Evolutionary conservation across 2,329 filamentous ascomycete species (phyloP), one percentile per base, ranked within the genome.

Genomic region (Helotiales sp.): DNA sequence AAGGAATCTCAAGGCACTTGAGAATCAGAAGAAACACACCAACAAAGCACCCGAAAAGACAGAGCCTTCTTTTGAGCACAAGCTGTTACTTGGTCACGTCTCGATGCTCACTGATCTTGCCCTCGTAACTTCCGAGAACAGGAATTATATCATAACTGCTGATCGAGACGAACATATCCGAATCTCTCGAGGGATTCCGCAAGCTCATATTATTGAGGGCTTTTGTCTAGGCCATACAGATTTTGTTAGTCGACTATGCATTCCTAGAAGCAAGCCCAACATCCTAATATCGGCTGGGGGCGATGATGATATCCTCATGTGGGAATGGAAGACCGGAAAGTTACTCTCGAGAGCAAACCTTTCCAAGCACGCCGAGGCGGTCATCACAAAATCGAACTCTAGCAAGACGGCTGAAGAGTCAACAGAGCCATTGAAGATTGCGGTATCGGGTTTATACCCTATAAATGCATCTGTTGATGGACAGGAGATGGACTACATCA

Each of bases 161-260:
- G 87, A 90, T 71, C 79, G 87, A 59, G 87, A 90, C 69, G 86
- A 91, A 73, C 95, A 99, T 74, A 93, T 99, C 68, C 89, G 95
- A 34, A 80, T 97, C 19, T 96, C 91, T 49, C 83, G 91, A 57
- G 91, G 88, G 36, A 80, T 86, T 60, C 89, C 91, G 1, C 93
- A 98, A 72, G 81, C 91, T 0, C 88, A 97, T 72, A 80, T 98
- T 59, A 96, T 97, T 63, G 92, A 98, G 73, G 81, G 81, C 0
- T 98, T 90, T 73, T 98, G 93, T 70, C 81, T 97, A 2, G 93
- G 92, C 3, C 95, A 99, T 74, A 85, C 81, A 52, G 84, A 93
- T 34, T 98, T 98, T 71, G 80, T 99, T 63, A 91, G 82, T 75
- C 86, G 84, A 57, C 76, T 99, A 42, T 88, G 87, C 67, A 75